Conservation (phyloP, 768 basidiomycete genomes). For the Calvatia gigantea region DNA sequence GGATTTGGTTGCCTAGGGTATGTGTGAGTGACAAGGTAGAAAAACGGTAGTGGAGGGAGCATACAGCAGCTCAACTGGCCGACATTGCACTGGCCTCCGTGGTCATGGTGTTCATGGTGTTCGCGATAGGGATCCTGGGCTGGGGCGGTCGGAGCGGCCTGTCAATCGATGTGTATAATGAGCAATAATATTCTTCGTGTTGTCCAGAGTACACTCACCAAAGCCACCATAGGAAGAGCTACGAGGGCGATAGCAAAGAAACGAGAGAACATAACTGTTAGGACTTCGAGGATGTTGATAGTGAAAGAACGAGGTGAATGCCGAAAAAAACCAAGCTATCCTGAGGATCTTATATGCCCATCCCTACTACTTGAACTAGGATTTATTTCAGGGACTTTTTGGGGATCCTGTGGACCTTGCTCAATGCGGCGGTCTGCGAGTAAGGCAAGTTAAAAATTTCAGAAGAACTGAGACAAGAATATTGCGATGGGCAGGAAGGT, state of each 20-base stretch:
- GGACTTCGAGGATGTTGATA: not conserved
- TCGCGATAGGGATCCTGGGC: no score
- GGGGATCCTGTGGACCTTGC: not conserved
- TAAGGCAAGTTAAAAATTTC: no score
- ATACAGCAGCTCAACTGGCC: constrained; percentile 3
- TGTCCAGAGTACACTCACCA: not conserved
- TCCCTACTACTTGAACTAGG: not conserved
- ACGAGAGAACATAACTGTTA: constrained; percentile 15
- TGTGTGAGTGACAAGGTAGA: not conserved
- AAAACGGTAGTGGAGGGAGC: not conserved
- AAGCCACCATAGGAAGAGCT: constrained; percentile 2
- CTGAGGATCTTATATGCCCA: constrained; percentile 3
- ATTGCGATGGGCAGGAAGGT: no score
- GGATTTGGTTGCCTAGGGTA: not conserved
- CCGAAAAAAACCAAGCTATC: not conserved
- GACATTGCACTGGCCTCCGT: constrained; percentile 2
- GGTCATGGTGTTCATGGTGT: no score
- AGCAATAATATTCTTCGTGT: not conserved
- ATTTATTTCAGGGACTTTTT: not conserved
- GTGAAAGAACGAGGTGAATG: not conserved
- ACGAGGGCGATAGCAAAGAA: constrained; percentile 11
- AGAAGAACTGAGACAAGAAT: no score
- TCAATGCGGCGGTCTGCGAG: not conserved
- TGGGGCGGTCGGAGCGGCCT: constrained; percentile 6
- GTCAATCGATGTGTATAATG: no score